Base-by-base conservation (phyloP, 768 basidiomycete genomes). In the Chlorophyllum brunneum region DNA sequence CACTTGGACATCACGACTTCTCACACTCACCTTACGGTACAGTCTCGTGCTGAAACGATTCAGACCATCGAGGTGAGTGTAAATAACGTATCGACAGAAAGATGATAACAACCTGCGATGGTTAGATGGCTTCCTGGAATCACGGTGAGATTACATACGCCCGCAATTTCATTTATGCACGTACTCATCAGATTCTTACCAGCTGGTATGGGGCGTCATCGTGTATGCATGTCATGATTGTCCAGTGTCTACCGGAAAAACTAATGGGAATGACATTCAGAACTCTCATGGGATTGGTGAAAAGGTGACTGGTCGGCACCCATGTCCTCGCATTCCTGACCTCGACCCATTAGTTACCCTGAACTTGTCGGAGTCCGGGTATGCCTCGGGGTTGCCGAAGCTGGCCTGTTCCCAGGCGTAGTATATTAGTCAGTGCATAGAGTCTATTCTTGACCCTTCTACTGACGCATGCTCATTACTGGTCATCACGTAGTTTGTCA, bases 371-470 rank as follows among this genome's bases (percentile, higher is more conserved):
- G 74, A 16, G 72, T 70, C 8, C 77, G 84, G 8, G 65, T 81
- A 5, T 78, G 76, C 54, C 76, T 88, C 0, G 87, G 86, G 2
- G 60, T 84, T 2, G 77, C 83, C 0, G 87, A 89, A 65, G 82
- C 84, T 4, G 85, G 87, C 2, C 61, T 87, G 8, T 88, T 85
- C 64, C 86, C 87, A 9, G 86, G 86, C 22, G 82, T 88, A 8
- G 77, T 79, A 0, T 90, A 86, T 68, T 88, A 85, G 86, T 86
- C 50, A 39, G 76, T 63, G 3, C 5, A 31, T 26, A 4, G 2
- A 8, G 38, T 53, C 4, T 16, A 46, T 11, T n/a, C 13, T 22
- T 36, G 13, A n/a, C 34, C 39, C 27, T 18, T 38, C 33, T 43
- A 37, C 16, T 52, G 11, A 52, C n/a, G n/a, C n/a, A n/a, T n/a